Conservation (phyloP, 306 rosid species). For the Sicyos edulis region DNA sequence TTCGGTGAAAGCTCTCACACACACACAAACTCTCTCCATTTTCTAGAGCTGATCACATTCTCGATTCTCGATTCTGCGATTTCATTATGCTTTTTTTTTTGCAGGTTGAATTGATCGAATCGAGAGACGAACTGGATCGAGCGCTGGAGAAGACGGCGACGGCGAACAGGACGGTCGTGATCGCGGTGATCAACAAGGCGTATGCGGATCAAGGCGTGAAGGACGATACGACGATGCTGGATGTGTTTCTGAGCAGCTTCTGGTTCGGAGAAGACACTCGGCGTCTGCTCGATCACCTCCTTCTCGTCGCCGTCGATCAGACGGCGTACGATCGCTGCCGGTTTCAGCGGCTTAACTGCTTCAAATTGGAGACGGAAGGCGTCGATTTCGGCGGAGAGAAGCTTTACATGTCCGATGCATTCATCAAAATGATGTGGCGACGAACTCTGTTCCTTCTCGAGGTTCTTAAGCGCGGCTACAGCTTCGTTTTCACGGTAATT, state of each 20-base stretch:
- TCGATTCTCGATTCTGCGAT: background rate
- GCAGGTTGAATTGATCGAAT: background rate
- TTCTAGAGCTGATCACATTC: background rate
- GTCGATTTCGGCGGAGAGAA: conserved; percentile 57
- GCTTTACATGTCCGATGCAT: conserved; percentile 58
- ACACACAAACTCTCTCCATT: background rate
- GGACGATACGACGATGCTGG: conserved; percentile 58
- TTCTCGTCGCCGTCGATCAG: conserved; percentile 61
- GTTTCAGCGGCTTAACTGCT: conserved; percentile 50
- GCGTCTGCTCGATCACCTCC: conserved; percentile 43
- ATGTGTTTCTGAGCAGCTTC: conserved; percentile 56
- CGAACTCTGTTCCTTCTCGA: conserved; percentile 48
- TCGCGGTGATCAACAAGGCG: conserved; percentile 54
- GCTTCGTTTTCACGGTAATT: conserved; percentile 62
- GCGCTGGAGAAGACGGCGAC: conserved; percentile 44
- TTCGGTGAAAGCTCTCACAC: background rate
- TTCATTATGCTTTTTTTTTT: background rate
- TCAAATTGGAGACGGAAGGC: conserved; percentile 46
- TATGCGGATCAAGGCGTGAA: conserved; percentile 49
- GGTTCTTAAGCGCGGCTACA: conserved; percentile 73
- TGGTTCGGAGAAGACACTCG: conserved; percentile 68
- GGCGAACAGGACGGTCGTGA: conserved; percentile 59
- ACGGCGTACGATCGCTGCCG: conserved; percentile 56
- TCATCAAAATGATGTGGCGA: conserved; percentile 79
- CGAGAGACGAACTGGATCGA: conserved; percentile 37